These are phyloP conservation scores for Microcos paniculata DNA, from an alignment of 345 rosid species.

Conservation along the genomic window DNA sequence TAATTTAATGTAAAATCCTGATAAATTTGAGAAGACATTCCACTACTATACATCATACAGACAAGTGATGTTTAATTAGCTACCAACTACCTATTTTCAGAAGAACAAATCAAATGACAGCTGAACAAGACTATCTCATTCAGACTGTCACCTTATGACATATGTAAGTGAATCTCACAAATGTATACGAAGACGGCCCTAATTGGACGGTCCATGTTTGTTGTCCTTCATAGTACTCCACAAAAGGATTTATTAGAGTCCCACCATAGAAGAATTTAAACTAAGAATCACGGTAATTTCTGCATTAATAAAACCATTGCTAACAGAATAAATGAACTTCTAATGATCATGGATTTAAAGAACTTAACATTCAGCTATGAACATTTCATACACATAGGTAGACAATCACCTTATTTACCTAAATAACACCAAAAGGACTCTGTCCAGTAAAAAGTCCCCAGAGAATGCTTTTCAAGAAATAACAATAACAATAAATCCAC, in stretches of 20 bases:
- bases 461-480: not conserved
- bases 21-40: not conserved
- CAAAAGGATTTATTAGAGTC: not conserved
- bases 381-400: not conserved
- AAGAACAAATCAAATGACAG: not conserved
- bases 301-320: not conserved
- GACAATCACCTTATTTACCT: not conserved
- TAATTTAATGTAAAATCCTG: conserved; percentile 11
- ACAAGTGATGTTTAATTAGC: not conserved
- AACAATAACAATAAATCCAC: not conserved
- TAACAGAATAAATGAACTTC: not conserved
- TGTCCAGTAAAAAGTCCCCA: not conserved
- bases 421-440: not conserved
- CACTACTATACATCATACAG: not conserved
- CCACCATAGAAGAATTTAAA: not conserved
- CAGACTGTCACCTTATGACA: not conserved
- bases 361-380: not conserved
- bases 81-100: not conserved
- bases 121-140: not conserved
- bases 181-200: not conserved
- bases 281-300: not conserved
- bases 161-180: not conserved
- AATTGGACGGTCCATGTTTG: not conserved
- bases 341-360: not conserved
- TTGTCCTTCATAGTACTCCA: not conserved